Conservation (phyloP, 2,329 filamentous ascomycete species). For the Neofusicoccum umdonicola region DNA sequence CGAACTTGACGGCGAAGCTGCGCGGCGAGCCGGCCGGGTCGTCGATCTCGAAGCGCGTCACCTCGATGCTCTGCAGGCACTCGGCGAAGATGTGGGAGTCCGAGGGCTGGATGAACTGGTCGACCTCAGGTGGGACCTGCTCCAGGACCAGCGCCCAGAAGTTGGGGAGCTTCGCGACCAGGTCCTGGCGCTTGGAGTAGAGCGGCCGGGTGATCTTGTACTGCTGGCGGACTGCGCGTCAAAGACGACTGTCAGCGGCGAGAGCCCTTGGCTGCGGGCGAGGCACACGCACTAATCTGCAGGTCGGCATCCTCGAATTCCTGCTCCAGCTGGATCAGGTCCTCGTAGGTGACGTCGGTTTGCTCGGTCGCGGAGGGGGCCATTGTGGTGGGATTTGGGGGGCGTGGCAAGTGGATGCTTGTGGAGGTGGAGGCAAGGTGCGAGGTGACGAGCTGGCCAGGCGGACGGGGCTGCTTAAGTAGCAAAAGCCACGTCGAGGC, state of each 20-base stretch:
- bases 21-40: slow-evolving; percentile 70
- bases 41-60: slow-evolving; percentile 78
- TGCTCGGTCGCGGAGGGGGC: slow-evolving; percentile 12
- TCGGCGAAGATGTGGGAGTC: slow-evolving; percentile 73
- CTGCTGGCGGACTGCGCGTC: slow-evolving; percentile 65
- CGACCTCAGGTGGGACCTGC: slow-evolving; percentile 79
- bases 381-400: neutral
- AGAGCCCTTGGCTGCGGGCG: neutral
- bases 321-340: slow-evolving; percentile 75
- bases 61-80: slow-evolving; percentile 65
- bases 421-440: neutral
- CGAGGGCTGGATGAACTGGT: slow-evolving; percentile 79
- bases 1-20: slow-evolving; percentile 68
- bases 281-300: slow-evolving; percentile 68
- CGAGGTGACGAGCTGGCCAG: neutral
- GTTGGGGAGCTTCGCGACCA: slow-evolving; percentile 71
- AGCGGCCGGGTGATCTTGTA: slow-evolving; percentile 66
- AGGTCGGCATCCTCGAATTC: slow-evolving; percentile 82
- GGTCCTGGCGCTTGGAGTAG: slow-evolving; percentile 71
- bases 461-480: slow-evolving; percentile 4
- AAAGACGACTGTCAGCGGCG: neutral
- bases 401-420: neutral
- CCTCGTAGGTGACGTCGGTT: slow-evolving; percentile 61
- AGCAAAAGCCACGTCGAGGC: neutral
- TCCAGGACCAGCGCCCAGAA: slow-evolving; percentile 97